A percentile compares a stretch with the other conserved stretches of the same genome.
Evolutionary conservation across 2,329 filamentous ascomycete species (phyloP).

Genomic region (Xylariaceae sp.): DNA sequence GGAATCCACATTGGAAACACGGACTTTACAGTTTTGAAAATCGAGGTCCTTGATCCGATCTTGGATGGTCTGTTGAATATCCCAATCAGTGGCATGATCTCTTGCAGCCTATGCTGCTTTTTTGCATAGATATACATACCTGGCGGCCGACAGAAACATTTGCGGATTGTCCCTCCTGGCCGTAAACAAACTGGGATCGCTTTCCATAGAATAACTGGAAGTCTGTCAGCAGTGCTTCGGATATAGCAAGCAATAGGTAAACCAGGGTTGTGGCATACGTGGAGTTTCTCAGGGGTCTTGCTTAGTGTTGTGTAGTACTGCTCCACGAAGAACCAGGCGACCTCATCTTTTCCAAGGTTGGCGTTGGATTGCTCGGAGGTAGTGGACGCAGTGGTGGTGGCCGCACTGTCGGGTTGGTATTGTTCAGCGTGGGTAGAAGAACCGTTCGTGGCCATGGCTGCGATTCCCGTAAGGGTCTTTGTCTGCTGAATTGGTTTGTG

Average conservation of each 20-base stretch:
- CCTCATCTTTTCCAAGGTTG: slow-evolving; percentile 76
- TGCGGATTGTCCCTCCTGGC: slow-evolving; percentile 82
- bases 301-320: slow-evolving; percentile 98
- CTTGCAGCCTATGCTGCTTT: no score
- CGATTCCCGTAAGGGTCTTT: slow-evolving; percentile 13
- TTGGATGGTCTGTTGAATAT: slow-evolving; percentile 93
- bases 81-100: no score
- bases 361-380: slow-evolving; percentile 26
- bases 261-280: slow-evolving; percentile 43
- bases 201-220: slow-evolving; percentile 87
- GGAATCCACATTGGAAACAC: slow-evolving; percentile 95
- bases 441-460: slow-evolving; percentile 54
- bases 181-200: slow-evolving; percentile 89
- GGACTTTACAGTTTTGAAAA: slow-evolving; percentile 97
- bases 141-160: slow-evolving; percentile 80
- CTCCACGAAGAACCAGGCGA: slow-evolving; percentile 99
- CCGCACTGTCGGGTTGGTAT: slow-evolving; percentile 30
- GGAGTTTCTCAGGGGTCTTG: slow-evolving; percentile 89
- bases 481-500: slow-evolving; percentile 12
- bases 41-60: slow-evolving; percentile 90
- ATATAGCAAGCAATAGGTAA: neutral
- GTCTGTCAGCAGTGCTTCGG: slow-evolving; percentile 4
- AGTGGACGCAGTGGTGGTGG: slow-evolving; percentile 29
- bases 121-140: slow-evolving; percentile 57
- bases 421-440: slow-evolving; percentile 42